These are phyloP conservation scores for Millerago galiae DNA, from an alignment of 805 yeast species.

Conservation along the genomic window DNA sequence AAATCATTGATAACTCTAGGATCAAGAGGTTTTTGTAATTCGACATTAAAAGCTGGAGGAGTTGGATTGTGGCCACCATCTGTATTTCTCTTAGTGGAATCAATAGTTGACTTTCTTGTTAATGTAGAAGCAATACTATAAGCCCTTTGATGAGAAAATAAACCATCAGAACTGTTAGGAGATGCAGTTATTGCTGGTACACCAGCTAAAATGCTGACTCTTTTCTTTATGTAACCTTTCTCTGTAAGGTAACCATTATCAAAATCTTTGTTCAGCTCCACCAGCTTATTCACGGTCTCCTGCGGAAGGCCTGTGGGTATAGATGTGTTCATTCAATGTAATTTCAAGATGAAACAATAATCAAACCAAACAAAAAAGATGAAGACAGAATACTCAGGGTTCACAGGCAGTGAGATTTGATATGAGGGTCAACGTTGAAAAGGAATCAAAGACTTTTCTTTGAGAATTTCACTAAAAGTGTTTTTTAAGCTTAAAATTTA, in stretches of 20 bases:
- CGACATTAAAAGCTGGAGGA: constrained; percentile 24
- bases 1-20: constrained; percentile 45
- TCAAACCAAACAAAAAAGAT: background rate
- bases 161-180: constrained; percentile 1
- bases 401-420: background rate
- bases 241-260: constrained; percentile 67
- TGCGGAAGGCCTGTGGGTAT: constrained; percentile 20
- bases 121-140: constrained; percentile 21
- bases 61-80: constrained; percentile 22
- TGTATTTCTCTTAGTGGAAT: constrained; percentile 18
- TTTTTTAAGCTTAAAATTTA: too few relatives aligned
- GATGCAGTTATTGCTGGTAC: background rate
- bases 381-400: too few relatives aligned
- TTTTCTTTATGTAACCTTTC: constrained; percentile 62
- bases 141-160: constrained; percentile 16
- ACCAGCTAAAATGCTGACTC: constrained; percentile 33
- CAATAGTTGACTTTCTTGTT: constrained; percentile 25
- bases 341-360: background rate
- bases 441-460: too few relatives aligned
- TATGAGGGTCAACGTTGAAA: too few relatives aligned
- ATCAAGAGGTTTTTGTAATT: constrained; percentile 41
- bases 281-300: constrained; percentile 23
- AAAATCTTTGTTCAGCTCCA: constrained; percentile 41
- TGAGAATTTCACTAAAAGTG: too few relatives aligned
- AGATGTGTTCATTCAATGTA: constrained; percentile 17